phyloP scores from a whole-genome alignment of 345 rosid species.

The Microcos paniculata region DNA sequence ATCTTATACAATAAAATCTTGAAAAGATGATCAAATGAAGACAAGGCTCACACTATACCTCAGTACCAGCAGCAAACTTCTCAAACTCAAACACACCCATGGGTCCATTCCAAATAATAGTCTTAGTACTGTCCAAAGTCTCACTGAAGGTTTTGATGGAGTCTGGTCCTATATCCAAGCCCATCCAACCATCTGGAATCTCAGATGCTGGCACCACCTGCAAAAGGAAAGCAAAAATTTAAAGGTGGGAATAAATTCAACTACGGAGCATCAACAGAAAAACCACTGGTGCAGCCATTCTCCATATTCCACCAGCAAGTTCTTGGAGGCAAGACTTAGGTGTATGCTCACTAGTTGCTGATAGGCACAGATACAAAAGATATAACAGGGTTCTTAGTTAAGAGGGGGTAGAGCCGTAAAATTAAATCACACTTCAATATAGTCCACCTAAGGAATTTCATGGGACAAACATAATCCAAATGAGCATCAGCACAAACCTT shows the following conservation, averaged over 20 bases:
- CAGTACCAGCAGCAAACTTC: constrained; percentile 88
- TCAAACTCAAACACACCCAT: constrained; percentile 97
- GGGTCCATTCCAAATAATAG: constrained; percentile 97
- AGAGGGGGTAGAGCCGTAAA: background rate
- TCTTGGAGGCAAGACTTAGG: background rate
- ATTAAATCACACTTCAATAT: background rate
- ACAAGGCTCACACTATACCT: constrained; percentile 37
- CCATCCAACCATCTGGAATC: constrained; percentile 97
- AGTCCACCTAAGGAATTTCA: background rate
- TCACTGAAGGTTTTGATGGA: constrained; percentile 64
- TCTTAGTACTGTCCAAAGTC: constrained; percentile 66
- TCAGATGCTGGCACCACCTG: constrained; percentile 77
- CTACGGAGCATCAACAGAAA: background rate
- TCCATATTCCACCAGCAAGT: background rate
- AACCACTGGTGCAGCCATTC: background rate
- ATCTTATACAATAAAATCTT: background rate
- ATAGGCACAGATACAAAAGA: background rate
- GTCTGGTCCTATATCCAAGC: constrained; percentile 92
- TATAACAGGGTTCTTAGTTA: background rate
- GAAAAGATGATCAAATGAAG: background rate
- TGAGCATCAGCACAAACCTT: constrained; percentile 47
- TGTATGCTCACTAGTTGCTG: background rate
- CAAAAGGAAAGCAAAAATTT: constrained; percentile 6
- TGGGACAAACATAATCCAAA: background rate
- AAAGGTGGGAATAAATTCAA: background rate